Base-by-base conservation (phyloP, 768 basidiomycete species). In the Cystofilobasidium bisporidii region DNA sequence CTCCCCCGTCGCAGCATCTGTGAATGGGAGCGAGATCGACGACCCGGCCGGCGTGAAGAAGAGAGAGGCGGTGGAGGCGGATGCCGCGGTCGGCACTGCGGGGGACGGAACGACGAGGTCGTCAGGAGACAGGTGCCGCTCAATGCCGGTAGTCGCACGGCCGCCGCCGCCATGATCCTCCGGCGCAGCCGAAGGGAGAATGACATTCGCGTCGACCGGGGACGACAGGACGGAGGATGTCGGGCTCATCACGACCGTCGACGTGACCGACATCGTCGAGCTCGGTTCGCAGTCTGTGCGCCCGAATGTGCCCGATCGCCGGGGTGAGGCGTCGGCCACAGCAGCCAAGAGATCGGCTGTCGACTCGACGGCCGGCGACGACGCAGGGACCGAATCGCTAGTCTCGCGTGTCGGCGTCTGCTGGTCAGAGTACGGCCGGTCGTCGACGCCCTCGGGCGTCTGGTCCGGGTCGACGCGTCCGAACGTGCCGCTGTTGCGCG, bases 401-500 rank as follows among this genome's bases (percentile, higher is more conserved):
- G 47, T 20, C 15, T 15, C 15, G 12, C 18, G 11, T 17, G 41
- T 43, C 15, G 41, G 12, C 15, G 41, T 14, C 41, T 14, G 18
- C 41, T 15, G n/a, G 22, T n/a, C 48, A 20, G 26, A 2, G 48
- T 11, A 50, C 48, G 10, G 6, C 6, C 20, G 48, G 11, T 14
- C 15, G 18, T 32, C 18, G 53, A 56, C 53, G 11, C 15, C 53
- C 10, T 32, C 53, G 18, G 28, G 28, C 53, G 53, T 56, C 12
- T 10, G 53, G n/a, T 2, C 30, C 28, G 28, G 1, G 53, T 56
- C 53, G 30, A 32, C 15, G 2, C 3, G 6, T 1, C 53, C 53
- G 30, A 56, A 56, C 15, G 53, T 56, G 1, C 53, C 53, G 53
- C 53, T 56, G 53, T 56, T 56, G 53, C 53, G 53, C 26, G 53